Conservation (phyloP, 129 eudicot genomes). For the Flaveria robusta region DNA sequence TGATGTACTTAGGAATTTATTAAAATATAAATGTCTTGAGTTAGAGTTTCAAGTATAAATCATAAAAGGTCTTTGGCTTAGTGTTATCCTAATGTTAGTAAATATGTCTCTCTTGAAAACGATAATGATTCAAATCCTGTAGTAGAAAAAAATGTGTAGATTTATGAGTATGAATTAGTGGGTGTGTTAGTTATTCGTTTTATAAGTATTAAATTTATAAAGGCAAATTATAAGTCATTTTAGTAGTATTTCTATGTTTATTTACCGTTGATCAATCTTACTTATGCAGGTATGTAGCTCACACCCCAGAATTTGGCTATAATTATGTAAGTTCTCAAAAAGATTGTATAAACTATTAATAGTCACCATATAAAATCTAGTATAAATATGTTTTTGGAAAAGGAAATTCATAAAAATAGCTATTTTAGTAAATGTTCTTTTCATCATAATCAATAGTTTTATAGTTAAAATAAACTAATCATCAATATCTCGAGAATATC, state of each 20-base stretch:
- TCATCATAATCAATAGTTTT: too few species aligned
- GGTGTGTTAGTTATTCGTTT: too few species aligned
- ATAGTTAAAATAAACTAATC: neutral
- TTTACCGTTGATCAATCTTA: neutral
- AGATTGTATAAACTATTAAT: neutral
- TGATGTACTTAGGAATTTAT: too few species aligned
- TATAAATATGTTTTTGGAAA: neutral
- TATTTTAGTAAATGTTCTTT: neutral
- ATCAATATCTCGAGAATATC: neutral
- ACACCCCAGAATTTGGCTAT: slow-evolving; percentile 19
- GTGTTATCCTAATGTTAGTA: too few species aligned
- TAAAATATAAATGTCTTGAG: too few species aligned
- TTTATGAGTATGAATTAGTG: too few species aligned
- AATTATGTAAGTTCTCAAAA: slow-evolving; percentile 16
- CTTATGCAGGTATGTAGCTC: slow-evolving; percentile 17
- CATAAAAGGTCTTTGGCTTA: too few species aligned
- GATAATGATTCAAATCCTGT: too few species aligned
- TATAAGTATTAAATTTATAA: too few species aligned
- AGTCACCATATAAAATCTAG: neutral
- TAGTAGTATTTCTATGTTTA: neutral
- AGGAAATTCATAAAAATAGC: neutral
- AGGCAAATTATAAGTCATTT: neutral
- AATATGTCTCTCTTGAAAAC: too few species aligned
- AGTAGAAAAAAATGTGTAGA: too few species aligned
- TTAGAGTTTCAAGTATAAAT: too few species aligned